phyloP scores from a whole-genome alignment of 768 basidiomycete genomes.

The Lactarius vividus region DNA sequence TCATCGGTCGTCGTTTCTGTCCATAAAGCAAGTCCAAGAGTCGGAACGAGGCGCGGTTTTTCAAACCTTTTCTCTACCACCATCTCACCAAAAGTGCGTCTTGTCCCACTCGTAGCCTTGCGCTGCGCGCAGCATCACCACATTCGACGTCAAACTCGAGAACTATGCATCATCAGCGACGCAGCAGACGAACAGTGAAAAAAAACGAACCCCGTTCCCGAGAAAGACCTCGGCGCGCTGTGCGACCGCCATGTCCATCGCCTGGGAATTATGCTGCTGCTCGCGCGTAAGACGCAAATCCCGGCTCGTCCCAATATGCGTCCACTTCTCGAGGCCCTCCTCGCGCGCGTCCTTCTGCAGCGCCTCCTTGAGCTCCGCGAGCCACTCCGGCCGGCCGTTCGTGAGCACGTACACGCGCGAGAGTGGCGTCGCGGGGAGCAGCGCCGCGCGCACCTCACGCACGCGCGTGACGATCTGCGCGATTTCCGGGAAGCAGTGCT shows the following conservation, averaged over 20 bases:
- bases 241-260: constrained; percentile 50
- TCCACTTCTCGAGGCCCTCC: constrained; percentile 36
- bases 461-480: constrained; percentile 42
- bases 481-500: constrained; percentile 43
- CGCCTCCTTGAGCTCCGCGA: constrained; percentile 38
- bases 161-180: constrained; percentile 8
- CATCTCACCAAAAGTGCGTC: constrained; percentile 21
- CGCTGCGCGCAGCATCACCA: constrained; percentile 23
- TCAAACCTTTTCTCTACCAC: neutral
- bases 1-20: neutral
- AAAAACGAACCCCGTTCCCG: constrained; percentile 47
- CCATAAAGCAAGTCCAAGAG: neutral
- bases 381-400: constrained; percentile 43
- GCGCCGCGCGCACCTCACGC: constrained; percentile 33
- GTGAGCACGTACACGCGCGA: constrained; percentile 46
- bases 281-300: constrained; percentile 43
- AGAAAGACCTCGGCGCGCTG: constrained; percentile 47
- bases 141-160: constrained; percentile 26
- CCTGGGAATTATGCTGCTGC: constrained; percentile 44
- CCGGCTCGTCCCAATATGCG: constrained; percentile 38
- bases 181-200: neutral
- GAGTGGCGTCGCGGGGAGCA: constrained; percentile 32
- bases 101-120: constrained; percentile 7
- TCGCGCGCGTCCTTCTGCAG: constrained; percentile 28
- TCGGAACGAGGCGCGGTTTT: neutral